phyloP scores from a whole-genome alignment of 2,329 filamentous ascomycete species.

The Sodiomyces alkalinus region DNA sequence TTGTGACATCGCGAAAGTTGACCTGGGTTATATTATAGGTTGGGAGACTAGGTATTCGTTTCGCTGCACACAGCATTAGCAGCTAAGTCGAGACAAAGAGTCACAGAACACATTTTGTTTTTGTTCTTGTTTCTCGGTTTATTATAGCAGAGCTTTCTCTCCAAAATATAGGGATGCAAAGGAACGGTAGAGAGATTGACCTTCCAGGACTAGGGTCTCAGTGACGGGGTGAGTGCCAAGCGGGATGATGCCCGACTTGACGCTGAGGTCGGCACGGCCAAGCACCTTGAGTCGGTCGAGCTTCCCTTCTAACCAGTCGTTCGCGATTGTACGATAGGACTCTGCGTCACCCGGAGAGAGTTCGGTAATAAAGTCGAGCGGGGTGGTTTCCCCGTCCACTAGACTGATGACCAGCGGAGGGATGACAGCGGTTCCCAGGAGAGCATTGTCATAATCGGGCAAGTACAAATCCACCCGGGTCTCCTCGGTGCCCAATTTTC shows the following conservation, averaged over 20 bases:
- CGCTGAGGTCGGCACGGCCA: slow-evolving; percentile 55
- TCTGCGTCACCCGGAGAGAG: slow-evolving; percentile 62
- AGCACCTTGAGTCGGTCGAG: slow-evolving; percentile 56
- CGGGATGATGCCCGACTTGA: slow-evolving; percentile 67
- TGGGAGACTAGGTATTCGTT: slow-evolving; percentile 62
- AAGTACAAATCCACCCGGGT: slow-evolving; percentile 64
- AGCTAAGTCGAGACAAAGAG: no score
- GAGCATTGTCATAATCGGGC: slow-evolving; percentile 64
- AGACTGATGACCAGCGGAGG: slow-evolving; percentile 65
- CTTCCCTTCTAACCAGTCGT: slow-evolving; percentile 75
- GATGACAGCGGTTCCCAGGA: slow-evolving; percentile 63
- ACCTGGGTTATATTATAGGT: slow-evolving; percentile 70
- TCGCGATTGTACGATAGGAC: slow-evolving; percentile 63
- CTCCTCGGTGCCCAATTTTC: slow-evolving; percentile 57
- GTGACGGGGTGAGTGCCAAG: slow-evolving; percentile 64
- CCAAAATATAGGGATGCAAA: slow-evolving; percentile 47
- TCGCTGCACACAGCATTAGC: slow-evolving; percentile 29
- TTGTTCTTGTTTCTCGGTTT: slow-evolving; percentile 12
- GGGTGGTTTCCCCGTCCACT: slow-evolving; percentile 60
- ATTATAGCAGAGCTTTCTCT: slow-evolving; percentile 30
- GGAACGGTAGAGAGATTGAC: slow-evolving; percentile 56
- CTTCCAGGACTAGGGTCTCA: slow-evolving; percentile 66
- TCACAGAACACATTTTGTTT: slow-evolving; percentile 8
- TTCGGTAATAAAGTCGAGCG: slow-evolving; percentile 65
- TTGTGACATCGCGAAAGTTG: slow-evolving; percentile 58